Percentiles rank a stretch among this genome's conserved stretches.
Conservation (phyloP, 1,284 basidiomycete species). For the Ustilago trichophora region DNA sequence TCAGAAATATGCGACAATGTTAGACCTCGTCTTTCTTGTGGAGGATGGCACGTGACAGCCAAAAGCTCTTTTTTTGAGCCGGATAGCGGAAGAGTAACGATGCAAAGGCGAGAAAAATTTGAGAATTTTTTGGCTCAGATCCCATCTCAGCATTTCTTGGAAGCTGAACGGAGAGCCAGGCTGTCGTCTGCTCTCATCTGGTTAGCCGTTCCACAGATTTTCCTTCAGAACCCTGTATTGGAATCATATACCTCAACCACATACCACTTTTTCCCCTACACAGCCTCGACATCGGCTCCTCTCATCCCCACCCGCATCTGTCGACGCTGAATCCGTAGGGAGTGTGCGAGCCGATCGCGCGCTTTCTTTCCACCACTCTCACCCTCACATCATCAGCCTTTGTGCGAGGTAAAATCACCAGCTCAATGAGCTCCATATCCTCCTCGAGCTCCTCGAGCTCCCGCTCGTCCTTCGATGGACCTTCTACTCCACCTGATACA, state of each 20-base stretch:
- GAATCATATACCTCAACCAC: not conserved
- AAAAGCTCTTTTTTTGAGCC: not conserved
- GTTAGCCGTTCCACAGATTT: not conserved
- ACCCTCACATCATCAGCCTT: not conserved
- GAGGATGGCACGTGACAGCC: conserved; percentile 1
- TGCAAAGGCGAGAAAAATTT: conserved; percentile 29
- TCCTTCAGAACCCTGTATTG: not conserved
- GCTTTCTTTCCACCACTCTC: not conserved
- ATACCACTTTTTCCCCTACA: not conserved
- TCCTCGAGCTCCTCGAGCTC: conserved; percentile 48
- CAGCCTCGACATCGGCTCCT: conserved; percentile 4
- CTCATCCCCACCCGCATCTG: not conserved
- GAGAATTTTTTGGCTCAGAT: conserved; percentile 27
- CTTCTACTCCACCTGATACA: conserved; percentile 42
- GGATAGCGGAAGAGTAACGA: conserved; percentile 20
- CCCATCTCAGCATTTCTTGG: conserved; percentile 1
- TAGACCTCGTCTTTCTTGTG: not conserved
- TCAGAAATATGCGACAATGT: too few species aligned
- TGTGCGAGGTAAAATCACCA: too few species aligned
- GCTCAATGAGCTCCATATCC: conserved; percentile 29
- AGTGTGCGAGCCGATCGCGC: not conserved
- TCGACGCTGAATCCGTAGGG: not conserved
- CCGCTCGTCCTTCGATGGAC: conserved; percentile 40
- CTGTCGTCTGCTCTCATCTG: not conserved
- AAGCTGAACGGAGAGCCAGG: not conserved